Evolutionary conservation across 495 filamentous ascomycete genomes (phyloP), one percentile per base, ranked within the genome.

Genomic region (Talaromyces nanjingensis): DNA sequence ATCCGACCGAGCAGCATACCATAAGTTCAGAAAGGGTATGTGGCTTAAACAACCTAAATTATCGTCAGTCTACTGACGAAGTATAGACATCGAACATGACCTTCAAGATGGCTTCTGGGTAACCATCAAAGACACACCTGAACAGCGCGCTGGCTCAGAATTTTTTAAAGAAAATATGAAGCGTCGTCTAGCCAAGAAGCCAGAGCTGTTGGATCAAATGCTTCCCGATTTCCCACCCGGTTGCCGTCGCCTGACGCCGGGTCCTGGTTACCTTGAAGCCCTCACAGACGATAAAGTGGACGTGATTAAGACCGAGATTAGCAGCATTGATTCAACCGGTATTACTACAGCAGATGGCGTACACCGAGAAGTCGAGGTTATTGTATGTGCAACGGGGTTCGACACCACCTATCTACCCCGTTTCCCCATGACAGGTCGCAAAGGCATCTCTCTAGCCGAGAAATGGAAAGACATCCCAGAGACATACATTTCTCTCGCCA

Each of bases 401-500:
- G 73, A 85, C 62, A 83, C 79, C 6, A 72, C 75, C 9, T 83
- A 74, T 65, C 70, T 71, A 11, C 81, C 81, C 0, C 77, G 76
- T 22, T 85, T 86, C 72, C 70, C 76, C 6, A 73, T 85, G 34
- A 73, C 70, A 37, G 86, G 87, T 0, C 70, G 71, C 18, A 70
- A 72, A 20, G 83, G 80, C 4, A 63, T 77, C 9, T 75, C 78
- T 20, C 71, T 89, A 0, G 67, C 78, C 1, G 73, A 83, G 12
- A 71, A 74, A 3, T 88, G 83, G 79, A 71, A 79, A 11, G 67
- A 77, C 14, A 77, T 77, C 0, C 74, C 84, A 0, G 82, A 83
- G 64, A 81, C 79, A 4, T 89, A 90, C 64, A 77, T 86, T 37
- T 84, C 82, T 16, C 74, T 84, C 14, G 83, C 85, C 4, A 77